Base-by-base conservation (phyloP, 164 flowering plant species). In the Santalum album region DNA sequence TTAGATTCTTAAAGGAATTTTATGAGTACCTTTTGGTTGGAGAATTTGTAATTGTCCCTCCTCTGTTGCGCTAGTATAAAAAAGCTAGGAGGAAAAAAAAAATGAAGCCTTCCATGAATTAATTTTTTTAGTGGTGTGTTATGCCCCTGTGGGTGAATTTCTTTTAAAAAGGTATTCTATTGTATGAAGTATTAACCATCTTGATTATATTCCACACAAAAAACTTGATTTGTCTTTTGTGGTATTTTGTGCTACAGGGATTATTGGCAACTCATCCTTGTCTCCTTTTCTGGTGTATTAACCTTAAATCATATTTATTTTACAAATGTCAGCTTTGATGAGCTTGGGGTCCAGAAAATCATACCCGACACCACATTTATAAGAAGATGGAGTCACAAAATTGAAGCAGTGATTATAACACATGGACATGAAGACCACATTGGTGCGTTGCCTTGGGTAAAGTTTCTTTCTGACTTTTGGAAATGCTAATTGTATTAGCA, bases 391-490 rank as follows among this genome's bases (percentile, higher is more conserved):
- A 84, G 88, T 61, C 96, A 89, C 71, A 92, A 92, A 76, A 92
- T 92, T 70, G 99, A 92, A 75, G 99, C 99, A 44, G 90, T 92
- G 57, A 64, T 92, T 44, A 86, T 92, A 56, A 92, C 99, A 15
- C 99, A 92, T 78, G 99, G 99, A 18, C 99, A 92, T 57, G 99
- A 92, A 78, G 99, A 92, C 71, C 99, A 92, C 94, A 92, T 92
- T 77, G 99, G 99, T 83, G 99, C 99, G 70, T 83, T 92, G 88
- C 99, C 99, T 70, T 92, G 99, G 99, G 99, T 92, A 89, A 83
- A 79, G 71, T 69, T 82, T 76, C 76, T 69, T 61, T 63, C 75
- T 53, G 25, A 68, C 65, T 69, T 74, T 52, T n/a, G n/a, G n/a
- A n/a, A n/a, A n/a, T n/a, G n/a, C n/a, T n/a, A n/a, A n/a, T n/a